A percentile compares a stretch with the other conserved stretches of the same genome.
phyloP scores from a whole-genome alignment of 495 filamentous ascomycete genomes.

The Staphylotrichum longicolle region DNA sequence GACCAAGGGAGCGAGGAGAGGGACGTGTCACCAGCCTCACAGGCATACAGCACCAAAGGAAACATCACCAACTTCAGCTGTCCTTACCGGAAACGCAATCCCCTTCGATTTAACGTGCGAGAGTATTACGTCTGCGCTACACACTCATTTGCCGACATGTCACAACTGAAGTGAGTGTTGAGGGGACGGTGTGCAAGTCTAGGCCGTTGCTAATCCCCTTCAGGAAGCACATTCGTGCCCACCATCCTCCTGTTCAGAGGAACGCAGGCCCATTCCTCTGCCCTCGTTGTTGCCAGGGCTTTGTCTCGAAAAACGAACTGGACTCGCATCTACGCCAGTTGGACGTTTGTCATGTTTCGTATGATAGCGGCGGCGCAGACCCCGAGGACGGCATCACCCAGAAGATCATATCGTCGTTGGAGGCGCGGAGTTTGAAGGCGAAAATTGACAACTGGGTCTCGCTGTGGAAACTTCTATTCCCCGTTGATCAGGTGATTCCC shows the following conservation, averaged over 20 bases:
- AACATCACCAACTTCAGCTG: conserved; percentile 33
- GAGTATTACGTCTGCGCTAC: conserved; percentile 37
- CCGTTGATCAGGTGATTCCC: conserved; percentile 25
- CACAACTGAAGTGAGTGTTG: conserved; percentile 35
- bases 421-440: conserved; percentile 29
- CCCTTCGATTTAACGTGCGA: conserved; percentile 38
- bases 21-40: conserved; percentile 17
- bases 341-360: conserved; percentile 26
- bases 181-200: neutral
- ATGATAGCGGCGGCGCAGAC: conserved; percentile 29
- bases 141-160: conserved; percentile 37
- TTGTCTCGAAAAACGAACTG: conserved; percentile 30
- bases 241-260: conserved; percentile 33
- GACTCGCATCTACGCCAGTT: conserved; percentile 30
- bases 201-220: conserved; percentile 1
- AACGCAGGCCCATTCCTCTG: conserved; percentile 32
- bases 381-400: conserved; percentile 35
- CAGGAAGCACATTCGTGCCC: conserved; percentile 37
- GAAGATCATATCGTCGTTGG: conserved; percentile 33
- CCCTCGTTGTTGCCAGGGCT: conserved; percentile 32
- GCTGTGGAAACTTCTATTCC: conserved; percentile 33
- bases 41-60: conserved; percentile 18
- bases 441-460: conserved; percentile 37
- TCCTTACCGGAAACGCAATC: conserved; percentile 41
- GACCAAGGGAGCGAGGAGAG: conserved; percentile 22